phyloP scores from a whole-genome alignment of 208 protist genomes.

The Trypanosoma mega region DNA sequence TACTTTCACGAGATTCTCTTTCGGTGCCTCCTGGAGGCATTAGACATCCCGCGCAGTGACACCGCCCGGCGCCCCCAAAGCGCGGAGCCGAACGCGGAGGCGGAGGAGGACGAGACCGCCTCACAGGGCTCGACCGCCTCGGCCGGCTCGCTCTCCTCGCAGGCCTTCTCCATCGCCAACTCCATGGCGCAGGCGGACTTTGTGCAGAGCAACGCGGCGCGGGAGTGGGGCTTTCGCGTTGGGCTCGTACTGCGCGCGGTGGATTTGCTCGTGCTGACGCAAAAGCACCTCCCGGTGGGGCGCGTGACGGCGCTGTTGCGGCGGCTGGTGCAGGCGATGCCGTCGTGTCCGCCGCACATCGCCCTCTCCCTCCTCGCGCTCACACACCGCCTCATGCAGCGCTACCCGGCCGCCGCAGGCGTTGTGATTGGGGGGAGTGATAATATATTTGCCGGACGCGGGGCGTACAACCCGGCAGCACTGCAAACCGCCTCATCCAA shows the following conservation, averaged over 20 bases:
- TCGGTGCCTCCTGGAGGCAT: conserved; percentile 76
- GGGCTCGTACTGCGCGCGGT: conserved; percentile 85
- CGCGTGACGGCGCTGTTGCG: conserved; percentile 89
- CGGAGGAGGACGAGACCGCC: conserved; percentile 67
- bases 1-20: conserved; percentile 93
- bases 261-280: conserved; percentile 87
- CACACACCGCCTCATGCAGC: conserved; percentile 76
- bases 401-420: conserved; percentile 75
- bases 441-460: conserved; percentile 84
- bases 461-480: conserved; percentile 83
- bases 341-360: conserved; percentile 80
- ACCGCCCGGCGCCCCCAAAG: conserved; percentile 30
- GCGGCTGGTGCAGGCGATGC: conserved; percentile 63
- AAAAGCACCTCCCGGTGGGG: conserved; percentile 83
- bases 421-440: conserved; percentile 89
- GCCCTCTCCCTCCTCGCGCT: conserved; percentile 78
- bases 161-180: conserved; percentile 90
- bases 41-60: conserved; percentile 65
- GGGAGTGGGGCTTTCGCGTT: conserved; percentile 89
- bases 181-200: conserved; percentile 86
- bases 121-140: conserved; percentile 84
- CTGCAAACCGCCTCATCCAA: conserved; percentile 79
- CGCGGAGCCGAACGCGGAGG: conserved; percentile 28
- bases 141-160: conserved; percentile 85
- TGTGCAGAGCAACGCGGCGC: conserved; percentile 77